phyloP scores from a whole-genome alignment of 495 filamentous ascomycete genomes.

The Podospora appendiculata region DNA sequence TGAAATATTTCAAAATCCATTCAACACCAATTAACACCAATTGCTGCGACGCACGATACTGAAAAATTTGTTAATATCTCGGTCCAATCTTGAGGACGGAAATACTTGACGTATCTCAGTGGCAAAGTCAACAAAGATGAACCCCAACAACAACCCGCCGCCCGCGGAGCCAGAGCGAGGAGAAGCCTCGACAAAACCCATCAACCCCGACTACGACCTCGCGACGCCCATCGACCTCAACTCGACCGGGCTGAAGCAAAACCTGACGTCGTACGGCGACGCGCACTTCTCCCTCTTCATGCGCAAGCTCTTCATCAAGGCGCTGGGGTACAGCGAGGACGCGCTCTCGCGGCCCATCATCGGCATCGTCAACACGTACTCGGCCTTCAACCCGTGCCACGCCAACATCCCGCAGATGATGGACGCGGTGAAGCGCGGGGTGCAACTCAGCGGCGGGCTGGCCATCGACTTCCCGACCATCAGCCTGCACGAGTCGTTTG shows the following conservation, averaged over 20 bases:
- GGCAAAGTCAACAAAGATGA: too few species aligned
- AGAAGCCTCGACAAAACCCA: neutral
- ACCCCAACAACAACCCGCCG: too few species aligned
- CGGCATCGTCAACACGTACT: constrained; percentile 60
- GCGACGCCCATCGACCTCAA: constrained; percentile 35
- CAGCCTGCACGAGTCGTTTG: constrained; percentile 55
- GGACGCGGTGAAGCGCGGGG: constrained; percentile 55
- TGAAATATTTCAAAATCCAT: too few species aligned
- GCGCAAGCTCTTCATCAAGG: constrained; percentile 64
- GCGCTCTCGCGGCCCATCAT: constrained; percentile 57
- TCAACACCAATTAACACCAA: too few species aligned
- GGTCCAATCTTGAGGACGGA: too few species aligned
- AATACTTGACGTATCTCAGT: too few species aligned
- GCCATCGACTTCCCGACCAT: constrained; percentile 63
- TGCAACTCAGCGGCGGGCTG: constrained; percentile 52
- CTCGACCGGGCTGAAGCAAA: constrained; percentile 46
- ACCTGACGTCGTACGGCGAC: constrained; percentile 60
- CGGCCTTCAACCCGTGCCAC: constrained; percentile 61
- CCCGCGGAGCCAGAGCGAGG: too few species aligned
- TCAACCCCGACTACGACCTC: constrained; percentile 46
- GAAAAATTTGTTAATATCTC: too few species aligned
- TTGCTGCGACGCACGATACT: too few species aligned
- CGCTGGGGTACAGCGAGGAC: constrained; percentile 59
- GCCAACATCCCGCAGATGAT: constrained; percentile 60
- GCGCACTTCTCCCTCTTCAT: constrained; percentile 63